Evolutionary conservation across 1,139 yeast genomes (phyloP).

Genomic region (Geotrichum histeridarum): DNA sequence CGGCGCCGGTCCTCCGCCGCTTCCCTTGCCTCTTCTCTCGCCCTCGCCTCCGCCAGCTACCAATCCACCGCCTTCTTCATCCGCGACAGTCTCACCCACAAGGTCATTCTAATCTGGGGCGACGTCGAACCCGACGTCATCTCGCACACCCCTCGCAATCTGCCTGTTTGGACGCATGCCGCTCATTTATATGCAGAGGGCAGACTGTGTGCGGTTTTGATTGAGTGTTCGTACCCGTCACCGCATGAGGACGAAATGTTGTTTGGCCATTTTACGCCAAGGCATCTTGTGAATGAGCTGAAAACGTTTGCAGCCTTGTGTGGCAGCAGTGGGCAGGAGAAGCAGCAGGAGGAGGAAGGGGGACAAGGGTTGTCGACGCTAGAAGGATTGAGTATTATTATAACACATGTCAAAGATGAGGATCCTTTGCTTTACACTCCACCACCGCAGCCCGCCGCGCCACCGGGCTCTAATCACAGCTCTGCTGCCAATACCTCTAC

Average conservation of each 20-base stretch:
- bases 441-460: no score
- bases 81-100: conserved; percentile 35
- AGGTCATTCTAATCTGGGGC: conserved; percentile 63
- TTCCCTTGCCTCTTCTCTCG: conserved; percentile 20
- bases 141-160: conserved; percentile 44
- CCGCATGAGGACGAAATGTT: conserved; percentile 42
- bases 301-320: conserved; percentile 2
- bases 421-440: conserved; percentile 9
- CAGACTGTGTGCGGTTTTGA: conserved; percentile 50
- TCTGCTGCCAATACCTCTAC: no score
- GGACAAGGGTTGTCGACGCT: conserved; percentile 34
- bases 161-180: conserved; percentile 52
- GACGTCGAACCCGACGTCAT: conserved; percentile 68
- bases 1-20: conserved; percentile 9
- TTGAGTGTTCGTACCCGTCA: conserved; percentile 70
- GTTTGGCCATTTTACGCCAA: conserved; percentile 79
- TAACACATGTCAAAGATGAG: conserved; percentile 68
- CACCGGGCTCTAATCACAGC: no score
- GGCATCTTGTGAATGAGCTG: conserved; percentile 55
- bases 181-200: conserved; percentile 44
- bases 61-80: conserved; percentile 52
- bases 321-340: not conserved
- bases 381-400: conserved; percentile 48
- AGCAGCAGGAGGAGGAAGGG: not conserved
- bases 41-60: conserved; percentile 32